Evolutionary conservation across 148 eudicot species (phyloP).

Genomic region (Fagopyrum tataricum): DNA sequence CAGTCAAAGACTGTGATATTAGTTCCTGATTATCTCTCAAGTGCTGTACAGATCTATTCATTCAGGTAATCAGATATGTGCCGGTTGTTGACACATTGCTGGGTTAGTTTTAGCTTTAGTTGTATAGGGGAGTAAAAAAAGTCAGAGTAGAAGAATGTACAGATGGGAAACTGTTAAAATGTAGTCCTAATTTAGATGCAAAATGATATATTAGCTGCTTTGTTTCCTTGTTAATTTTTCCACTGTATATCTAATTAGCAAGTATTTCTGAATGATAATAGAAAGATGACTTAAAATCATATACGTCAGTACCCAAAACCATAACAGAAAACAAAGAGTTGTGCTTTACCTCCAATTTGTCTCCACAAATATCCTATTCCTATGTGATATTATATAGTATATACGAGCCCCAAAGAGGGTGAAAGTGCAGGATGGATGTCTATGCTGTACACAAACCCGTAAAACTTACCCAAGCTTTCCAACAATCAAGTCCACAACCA

Average conservation of each 20-base stretch:
- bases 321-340: background rate
- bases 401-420: background rate
- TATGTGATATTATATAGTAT: conserved; percentile 1
- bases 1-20: background rate
- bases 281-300: background rate
- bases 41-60: conserved; percentile 6
- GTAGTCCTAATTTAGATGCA: background rate
- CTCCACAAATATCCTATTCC: background rate
- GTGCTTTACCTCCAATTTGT: conserved; percentile 3
- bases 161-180: conserved; percentile 4
- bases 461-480: background rate
- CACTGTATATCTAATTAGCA: background rate
- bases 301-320: conserved; percentile 1
- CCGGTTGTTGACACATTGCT: background rate
- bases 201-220: background rate
- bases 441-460: background rate
- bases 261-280: background rate
- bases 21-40: background rate
- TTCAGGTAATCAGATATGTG: background rate
- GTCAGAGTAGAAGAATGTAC: conserved; percentile 10
- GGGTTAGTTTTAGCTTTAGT: conserved; percentile 2
- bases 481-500: conserved; percentile 9
- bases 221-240: too few species aligned
- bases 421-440: conserved; percentile 3
- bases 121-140: conserved; percentile 4